phyloP scores from a whole-genome alignment of 495 filamentous ascomycete species.

The Podospora pseudopauciseta region DNA sequence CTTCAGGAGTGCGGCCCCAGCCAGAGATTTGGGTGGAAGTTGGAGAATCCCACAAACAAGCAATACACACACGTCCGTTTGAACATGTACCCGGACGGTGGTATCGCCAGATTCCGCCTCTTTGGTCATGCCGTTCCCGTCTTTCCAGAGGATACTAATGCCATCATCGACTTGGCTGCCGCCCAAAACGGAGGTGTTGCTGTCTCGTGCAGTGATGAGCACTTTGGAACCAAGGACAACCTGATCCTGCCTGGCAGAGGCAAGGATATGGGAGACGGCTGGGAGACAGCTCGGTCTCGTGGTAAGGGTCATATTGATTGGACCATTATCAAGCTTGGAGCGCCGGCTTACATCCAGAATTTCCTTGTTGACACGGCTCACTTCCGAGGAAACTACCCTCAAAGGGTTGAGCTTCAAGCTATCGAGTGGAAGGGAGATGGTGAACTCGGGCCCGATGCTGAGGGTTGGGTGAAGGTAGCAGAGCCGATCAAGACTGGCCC shows the following conservation, averaged over 20 bases:
- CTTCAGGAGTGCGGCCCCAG: conserved; percentile 69
- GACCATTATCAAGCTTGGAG: conserved; percentile 75
- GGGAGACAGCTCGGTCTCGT: conserved; percentile 83
- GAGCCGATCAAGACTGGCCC: conserved; percentile 64
- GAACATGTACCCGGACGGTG: conserved; percentile 90
- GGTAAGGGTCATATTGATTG: conserved; percentile 79
- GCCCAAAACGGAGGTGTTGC: conserved; percentile 78
- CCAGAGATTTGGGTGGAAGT: conserved; percentile 73
- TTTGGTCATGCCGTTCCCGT: conserved; percentile 76
- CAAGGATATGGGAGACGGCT: conserved; percentile 90
- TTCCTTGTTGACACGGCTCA: conserved; percentile 84
- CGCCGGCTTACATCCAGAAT: conserved; percentile 63
- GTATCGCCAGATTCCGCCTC: conserved; percentile 82
- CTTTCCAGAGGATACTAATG: conserved; percentile 57
- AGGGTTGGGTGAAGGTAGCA: conserved; percentile 68
- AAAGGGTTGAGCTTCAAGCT: conserved; percentile 67
- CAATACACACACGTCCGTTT: conserved; percentile 81
- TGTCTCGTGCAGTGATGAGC: conserved; percentile 74
- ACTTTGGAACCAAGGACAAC: conserved; percentile 81
- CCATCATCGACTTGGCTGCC: conserved; percentile 76
- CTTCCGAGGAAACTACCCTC: conserved; percentile 87
- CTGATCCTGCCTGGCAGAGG: conserved; percentile 80
- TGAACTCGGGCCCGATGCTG: conserved; percentile 56
- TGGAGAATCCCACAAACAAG: conserved; percentile 55
- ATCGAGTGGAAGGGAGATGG: conserved; percentile 52